Conservation (phyloP, 176 grass and related monocot species). For the Dendrocalamus sinicus region DNA sequence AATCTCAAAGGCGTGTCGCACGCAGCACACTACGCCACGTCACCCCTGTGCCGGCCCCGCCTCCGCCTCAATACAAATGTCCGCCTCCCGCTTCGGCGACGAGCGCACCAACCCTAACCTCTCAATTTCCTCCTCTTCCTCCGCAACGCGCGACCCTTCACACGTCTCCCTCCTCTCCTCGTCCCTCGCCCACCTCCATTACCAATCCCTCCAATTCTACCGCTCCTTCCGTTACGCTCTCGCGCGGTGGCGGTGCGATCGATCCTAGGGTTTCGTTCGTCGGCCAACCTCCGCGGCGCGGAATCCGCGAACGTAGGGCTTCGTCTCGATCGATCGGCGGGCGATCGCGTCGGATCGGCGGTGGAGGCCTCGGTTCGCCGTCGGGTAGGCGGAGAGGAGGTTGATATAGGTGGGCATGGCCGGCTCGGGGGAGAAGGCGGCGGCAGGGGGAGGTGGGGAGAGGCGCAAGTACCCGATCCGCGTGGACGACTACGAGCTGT, state of each 20-base stretch:
- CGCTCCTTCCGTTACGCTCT: neutral
- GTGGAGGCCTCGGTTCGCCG: neutral
- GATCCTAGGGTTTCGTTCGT: constrained; percentile 31
- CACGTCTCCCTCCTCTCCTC: neutral
- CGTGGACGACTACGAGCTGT: constrained; percentile 83
- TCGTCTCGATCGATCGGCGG: neutral
- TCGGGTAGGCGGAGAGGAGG: neutral
- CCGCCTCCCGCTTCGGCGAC: constrained; percentile 31
- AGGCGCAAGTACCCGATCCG: constrained; percentile 82
- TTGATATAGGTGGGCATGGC: constrained; percentile 27
- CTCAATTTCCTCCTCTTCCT: constrained; percentile 7
- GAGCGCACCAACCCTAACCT: neutral
- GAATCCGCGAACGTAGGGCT: neutral
- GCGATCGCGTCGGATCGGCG: neutral
- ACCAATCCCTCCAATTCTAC: neutral
- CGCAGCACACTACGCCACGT: neutral
- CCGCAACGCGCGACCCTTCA: constrained; percentile 53
- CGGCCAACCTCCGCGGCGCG: neutral
- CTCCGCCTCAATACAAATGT: constrained; percentile 3
- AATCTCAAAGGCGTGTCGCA: neutral
- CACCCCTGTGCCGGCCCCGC: neutral
- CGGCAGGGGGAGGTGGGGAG: constrained; percentile 34
- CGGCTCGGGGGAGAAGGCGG: constrained; percentile 15
- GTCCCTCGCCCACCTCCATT: neutral
- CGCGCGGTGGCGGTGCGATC: neutral